A percentile compares a stretch with the other conserved stretches of the same genome.
These are phyloP conservation scores for Lolium perenne DNA, from an alignment of 176 grass and related monocot species.

Conservation along the genomic window DNA sequence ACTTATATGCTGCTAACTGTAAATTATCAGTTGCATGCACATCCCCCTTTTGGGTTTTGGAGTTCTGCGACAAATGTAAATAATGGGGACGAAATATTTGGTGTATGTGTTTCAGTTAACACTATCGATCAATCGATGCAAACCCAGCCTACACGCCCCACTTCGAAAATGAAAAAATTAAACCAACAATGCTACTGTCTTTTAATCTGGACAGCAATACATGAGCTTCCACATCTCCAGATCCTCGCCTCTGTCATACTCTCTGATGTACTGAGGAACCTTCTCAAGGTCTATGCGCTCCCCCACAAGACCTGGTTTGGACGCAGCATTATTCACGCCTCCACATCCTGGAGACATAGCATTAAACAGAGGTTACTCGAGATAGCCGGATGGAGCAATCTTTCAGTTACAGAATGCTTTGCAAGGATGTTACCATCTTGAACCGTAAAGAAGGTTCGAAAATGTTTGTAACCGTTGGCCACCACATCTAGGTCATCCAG, in stretches of 20 bases:
- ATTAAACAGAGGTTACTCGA: slow-evolving; percentile 7
- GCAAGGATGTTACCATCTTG: slow-evolving; percentile 42
- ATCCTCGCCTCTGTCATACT: slow-evolving; percentile 79
- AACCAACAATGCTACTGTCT: too few relatives aligned
- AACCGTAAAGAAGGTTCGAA: slow-evolving; percentile 60
- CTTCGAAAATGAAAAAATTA: too few relatives aligned
- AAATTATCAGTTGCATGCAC: too few relatives aligned
- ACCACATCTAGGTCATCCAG: slow-evolving; percentile 77
- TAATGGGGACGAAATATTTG: too few relatives aligned
- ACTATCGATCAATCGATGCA: too few relatives aligned
- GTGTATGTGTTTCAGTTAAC: too few relatives aligned
- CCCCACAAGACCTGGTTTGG: slow-evolving; percentile 49
- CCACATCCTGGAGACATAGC: slow-evolving; percentile 35
- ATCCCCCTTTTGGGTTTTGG: too few relatives aligned
- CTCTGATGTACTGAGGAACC: slow-evolving; percentile 78
- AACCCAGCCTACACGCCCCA: too few relatives aligned
- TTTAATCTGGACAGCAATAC: slow-evolving; percentile 16
- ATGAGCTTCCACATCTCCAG: slow-evolving; percentile 73
- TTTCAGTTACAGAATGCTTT: neutral
- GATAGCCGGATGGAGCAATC: neutral
- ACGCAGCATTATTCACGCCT: neutral
- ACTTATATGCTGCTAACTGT: too few relatives aligned
- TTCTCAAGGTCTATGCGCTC: slow-evolving; percentile 54
- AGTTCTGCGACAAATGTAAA: too few relatives aligned
- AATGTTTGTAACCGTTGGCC: slow-evolving; percentile 80